phyloP scores from a whole-genome alignment of 2,329 filamentous ascomycete species.

The Aspergillus brunneoviolaceus region DNA sequence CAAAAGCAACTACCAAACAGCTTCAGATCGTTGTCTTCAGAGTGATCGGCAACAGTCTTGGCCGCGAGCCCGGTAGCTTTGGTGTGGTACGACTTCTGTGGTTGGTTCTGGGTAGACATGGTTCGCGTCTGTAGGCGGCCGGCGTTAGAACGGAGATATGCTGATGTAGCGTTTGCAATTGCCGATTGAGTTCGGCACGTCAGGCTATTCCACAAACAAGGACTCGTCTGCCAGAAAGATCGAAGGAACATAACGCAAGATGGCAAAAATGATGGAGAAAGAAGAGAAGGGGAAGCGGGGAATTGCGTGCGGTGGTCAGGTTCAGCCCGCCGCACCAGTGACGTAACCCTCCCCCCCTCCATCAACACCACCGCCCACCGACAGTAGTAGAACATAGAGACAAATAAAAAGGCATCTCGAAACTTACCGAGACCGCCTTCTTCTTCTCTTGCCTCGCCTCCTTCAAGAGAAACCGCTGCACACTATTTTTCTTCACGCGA shows the following conservation, averaged over 20 bases:
- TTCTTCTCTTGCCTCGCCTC: constrained; percentile 62
- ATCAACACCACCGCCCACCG: not conserved
- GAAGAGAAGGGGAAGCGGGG: not conserved
- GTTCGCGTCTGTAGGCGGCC: constrained; percentile 25
- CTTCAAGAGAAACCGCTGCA: constrained; percentile 64
- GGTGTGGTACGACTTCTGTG: constrained; percentile 68
- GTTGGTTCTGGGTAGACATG: constrained; percentile 51
- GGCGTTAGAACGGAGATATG: constrained; percentile 4
- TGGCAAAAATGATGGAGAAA: not conserved
- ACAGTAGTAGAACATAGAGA: not conserved
- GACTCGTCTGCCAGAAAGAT: not conserved
- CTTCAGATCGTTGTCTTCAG: constrained; percentile 69
- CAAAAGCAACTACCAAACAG: constrained; percentile 83
- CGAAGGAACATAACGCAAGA: not conserved
- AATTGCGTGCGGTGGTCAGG: not conserved
- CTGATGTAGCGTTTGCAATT: constrained; percentile 1
- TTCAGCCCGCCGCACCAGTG: constrained; percentile 6
- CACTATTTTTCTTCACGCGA: constrained; percentile 77
- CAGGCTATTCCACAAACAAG: not conserved
- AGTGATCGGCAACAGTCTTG: constrained; percentile 67
- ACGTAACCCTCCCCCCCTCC: constrained; percentile 10
- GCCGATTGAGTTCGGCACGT: not conserved
- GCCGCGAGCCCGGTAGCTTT: constrained; percentile 71
- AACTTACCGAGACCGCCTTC: constrained; percentile 54
- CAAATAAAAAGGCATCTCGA: not conserved